Evolutionary conservation across 768 basidiomycete genomes (phyloP), one percentile per base, ranked within the genome.

Genomic region (Gyrodon lividus): DNA sequence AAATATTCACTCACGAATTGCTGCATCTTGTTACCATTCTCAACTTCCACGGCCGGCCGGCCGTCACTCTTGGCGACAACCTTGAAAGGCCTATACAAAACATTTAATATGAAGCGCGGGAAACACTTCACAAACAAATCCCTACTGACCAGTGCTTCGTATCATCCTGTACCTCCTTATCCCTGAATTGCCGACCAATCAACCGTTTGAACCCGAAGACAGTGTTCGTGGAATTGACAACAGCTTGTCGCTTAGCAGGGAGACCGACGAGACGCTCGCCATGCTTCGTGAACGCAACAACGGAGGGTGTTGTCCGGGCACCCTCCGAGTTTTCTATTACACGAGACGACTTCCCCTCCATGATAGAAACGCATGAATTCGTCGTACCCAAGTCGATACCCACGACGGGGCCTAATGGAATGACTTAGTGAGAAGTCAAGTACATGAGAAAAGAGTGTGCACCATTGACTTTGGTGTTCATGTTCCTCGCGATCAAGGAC

Each of bases 281-380:
- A 62, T 98, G 94, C 72, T 98, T 97, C 49, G 97, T 93, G 80
- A 99, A 99, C 34, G 96, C 96, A 59, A 98, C 92, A 50, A 98
- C 93, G 34, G 97, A 99, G 2, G 97, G 97, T 14, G 97, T 99
- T 56, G 97, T 98, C 60, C 97, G 86, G 51, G 89, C 90, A 77
- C 97, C 96, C 77, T 98, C 96, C 5, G 95, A 77, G 77, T 98
- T 98, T 75, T 98, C 97, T 60, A 99, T 88, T 57, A 98, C 96
- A 59, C 91, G 88, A 44, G 95, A 83, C 31, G 86, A 87, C 76
- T 96, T 86, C 60, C 92, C 95, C 76, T 98, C 95, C 92, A 96
- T 97, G 55, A 97, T 81, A 43, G 89, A 84, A 51, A 94, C 92
- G 70, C 90, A 93, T 43, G 91, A 93, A 72, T 92, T 91, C 26